Conservation (phyloP, 202 grass and related monocot species). For the Carex sylvatica region DNA sequence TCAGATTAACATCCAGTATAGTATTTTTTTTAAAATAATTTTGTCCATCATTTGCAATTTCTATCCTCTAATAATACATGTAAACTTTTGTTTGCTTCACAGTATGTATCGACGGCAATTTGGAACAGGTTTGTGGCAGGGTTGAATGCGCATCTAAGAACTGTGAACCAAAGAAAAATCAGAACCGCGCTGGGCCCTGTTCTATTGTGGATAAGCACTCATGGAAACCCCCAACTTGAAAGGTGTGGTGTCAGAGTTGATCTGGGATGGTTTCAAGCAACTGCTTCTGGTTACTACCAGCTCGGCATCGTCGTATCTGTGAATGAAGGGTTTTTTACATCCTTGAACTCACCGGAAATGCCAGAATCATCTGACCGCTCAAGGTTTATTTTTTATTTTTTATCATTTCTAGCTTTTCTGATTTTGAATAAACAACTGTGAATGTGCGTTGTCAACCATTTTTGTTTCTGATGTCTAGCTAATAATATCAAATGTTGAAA, state of each 20-base stretch:
- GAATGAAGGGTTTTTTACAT: conserved; percentile 83
- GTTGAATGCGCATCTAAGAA: conserved; percentile 86
- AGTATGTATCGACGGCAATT: conserved; percentile 85
- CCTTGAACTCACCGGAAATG: conserved; percentile 39
- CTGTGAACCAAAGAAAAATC: conserved; percentile 58
- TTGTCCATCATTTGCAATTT: conserved; percentile 1
- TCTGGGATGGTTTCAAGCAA: conserved; percentile 90
- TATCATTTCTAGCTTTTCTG: conserved; percentile 2
- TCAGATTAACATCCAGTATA: background rate
- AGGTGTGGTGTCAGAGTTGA: conserved; percentile 75
- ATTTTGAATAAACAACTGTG: background rate
- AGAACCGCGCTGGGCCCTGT: conserved; percentile 51
- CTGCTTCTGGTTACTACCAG: conserved; percentile 95
- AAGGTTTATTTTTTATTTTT: conserved; percentile 45
- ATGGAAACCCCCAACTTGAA: conserved; percentile 82
- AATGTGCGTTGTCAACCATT: background rate
- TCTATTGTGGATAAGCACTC: conserved; percentile 68
- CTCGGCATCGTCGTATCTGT: conserved; percentile 75
- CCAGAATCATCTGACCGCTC: conserved; percentile 47
- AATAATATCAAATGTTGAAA: background rate
- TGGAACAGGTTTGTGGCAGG: conserved; percentile 96
- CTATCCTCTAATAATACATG: background rate
- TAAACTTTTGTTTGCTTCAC: background rate
- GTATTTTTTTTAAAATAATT: background rate
- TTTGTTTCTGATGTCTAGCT: background rate